Percentiles rank a stretch among this genome's conserved stretches.
Evolutionary conservation across 768 basidiomycete genomes (phyloP).

Genomic region (Rhodocollybia butyracea): DNA sequence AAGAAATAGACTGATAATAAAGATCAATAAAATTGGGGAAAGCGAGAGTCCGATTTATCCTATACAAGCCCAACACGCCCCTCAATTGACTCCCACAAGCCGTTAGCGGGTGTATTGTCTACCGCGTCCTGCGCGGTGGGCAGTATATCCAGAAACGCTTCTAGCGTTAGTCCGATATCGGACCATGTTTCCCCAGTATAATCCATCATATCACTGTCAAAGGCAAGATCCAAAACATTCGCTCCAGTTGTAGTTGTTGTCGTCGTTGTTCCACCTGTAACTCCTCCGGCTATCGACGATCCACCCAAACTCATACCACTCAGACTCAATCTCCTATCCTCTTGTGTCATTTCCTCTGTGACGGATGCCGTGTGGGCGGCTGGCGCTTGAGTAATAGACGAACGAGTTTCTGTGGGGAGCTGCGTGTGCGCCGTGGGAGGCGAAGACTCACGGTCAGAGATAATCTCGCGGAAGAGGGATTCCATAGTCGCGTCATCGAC

Average conservation of each 20-base stretch:
- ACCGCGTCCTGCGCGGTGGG: conserved; percentile 3
- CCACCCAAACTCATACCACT: conserved; percentile 3
- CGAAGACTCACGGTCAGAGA: conserved; percentile 48
- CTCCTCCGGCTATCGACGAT: too few relatives aligned
- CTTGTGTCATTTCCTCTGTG: conserved; percentile 16
- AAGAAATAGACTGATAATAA: conserved; percentile 8
- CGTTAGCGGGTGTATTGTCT: neutral
- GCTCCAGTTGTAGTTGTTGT: too few relatives aligned
- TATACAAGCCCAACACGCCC: conserved; percentile 1
- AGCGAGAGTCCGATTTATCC: neutral
- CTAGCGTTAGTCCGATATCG: conserved; percentile 6
- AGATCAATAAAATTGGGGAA: conserved; percentile 8
- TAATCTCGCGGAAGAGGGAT: conserved; percentile 66
- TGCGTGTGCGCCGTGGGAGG: conserved; percentile 10
- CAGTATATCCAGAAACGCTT: conserved; percentile 6
- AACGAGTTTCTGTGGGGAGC: conserved; percentile 25
- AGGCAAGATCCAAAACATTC: neutral
- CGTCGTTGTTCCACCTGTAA: neutral
- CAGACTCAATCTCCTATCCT: conserved; percentile 4
- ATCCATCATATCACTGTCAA: neutral
- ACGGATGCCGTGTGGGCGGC: conserved; percentile 16
- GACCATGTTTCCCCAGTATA: conserved; percentile 8
- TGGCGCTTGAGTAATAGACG: conserved; percentile 18
- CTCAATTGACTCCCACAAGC: conserved; percentile 2
- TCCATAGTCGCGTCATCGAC: conserved; percentile 67